These are phyloP conservation scores for Osmanthus fragrans DNA, from an alignment of 257 asterid species.

Conservation along the genomic window DNA sequence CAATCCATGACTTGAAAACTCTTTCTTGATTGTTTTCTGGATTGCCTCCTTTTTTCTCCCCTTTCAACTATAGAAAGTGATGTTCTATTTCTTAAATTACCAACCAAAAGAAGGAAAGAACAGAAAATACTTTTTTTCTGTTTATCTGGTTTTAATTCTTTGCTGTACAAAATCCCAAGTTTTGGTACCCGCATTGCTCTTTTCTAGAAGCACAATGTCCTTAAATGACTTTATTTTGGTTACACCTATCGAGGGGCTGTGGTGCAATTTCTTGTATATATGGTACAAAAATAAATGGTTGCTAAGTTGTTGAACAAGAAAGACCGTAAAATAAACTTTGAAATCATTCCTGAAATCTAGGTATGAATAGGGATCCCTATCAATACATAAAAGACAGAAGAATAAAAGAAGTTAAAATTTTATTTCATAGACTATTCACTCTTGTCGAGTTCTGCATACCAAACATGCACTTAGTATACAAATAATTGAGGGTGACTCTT, in stretches of 20 bases:
- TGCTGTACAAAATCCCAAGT: background rate
- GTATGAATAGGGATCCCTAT: background rate
- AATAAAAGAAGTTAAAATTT: background rate
- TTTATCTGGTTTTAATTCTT: background rate
- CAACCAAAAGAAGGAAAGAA: background rate
- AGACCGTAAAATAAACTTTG: background rate
- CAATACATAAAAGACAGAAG: background rate
- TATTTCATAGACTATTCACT: too few species aligned
- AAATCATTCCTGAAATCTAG: too few species aligned
- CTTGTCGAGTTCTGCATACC: background rate
- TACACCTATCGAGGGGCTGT: background rate
- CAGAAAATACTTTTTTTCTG: too few species aligned
- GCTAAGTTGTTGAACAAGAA: background rate
- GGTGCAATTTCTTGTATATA: background rate
- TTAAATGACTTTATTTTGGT: background rate
- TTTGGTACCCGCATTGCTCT: background rate
- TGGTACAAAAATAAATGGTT: background rate
- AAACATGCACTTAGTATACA: background rate
- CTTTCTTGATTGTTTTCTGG: background rate
- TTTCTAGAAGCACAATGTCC: background rate
- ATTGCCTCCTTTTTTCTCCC: background rate
- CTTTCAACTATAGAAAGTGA: background rate
- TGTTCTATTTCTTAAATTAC: background rate
- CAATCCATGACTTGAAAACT: background rate
- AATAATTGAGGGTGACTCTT: conserved; percentile 10